A percentile compares a stretch with the other conserved stretches of the same genome.
Evolutionary conservation across 1,284 basidiomycete genomes (phyloP).

Genomic region (Phylloboletellus chloephorus): DNA sequence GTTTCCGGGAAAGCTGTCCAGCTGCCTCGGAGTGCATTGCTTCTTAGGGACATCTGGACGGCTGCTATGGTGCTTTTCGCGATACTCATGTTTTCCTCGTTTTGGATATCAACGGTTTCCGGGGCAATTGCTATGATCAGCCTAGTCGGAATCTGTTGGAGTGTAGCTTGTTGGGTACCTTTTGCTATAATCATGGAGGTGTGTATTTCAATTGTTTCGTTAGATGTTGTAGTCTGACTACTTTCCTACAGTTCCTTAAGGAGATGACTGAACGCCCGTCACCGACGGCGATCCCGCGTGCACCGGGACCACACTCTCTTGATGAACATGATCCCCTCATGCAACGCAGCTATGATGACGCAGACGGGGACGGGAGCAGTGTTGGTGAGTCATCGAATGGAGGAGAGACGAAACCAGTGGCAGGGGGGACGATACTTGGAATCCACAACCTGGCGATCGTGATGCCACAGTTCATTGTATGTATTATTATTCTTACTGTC

Average conservation of each 20-base stretch:
- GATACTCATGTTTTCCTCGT: constrained; percentile 73
- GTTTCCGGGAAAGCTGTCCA: constrained; percentile 64
- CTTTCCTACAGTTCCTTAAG: constrained; percentile 64
- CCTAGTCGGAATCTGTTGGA: constrained; percentile 89
- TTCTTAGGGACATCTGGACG: constrained; percentile 89
- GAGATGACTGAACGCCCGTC: constrained; percentile 48
- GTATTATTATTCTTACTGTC: constrained; percentile 28
- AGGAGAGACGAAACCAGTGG: constrained; percentile 50
- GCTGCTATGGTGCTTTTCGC: constrained; percentile 78
- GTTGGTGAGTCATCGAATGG: constrained; percentile 32
- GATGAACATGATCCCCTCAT: constrained; percentile 62
- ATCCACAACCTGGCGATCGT: constrained; percentile 96
- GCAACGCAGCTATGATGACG: constrained; percentile 46
- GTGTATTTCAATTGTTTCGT: constrained; percentile 16
- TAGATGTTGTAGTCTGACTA: constrained; percentile 2
- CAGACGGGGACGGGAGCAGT: constrained; percentile 41
- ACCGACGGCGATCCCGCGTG: neutral
- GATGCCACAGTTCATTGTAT: constrained; percentile 84
- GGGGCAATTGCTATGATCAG: constrained; percentile 79
- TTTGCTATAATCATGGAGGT: constrained; percentile 94
- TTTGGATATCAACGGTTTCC: constrained; percentile 71
- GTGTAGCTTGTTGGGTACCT: constrained; percentile 90
- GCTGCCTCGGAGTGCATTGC: constrained; percentile 81
- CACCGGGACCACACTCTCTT: constrained; percentile 3
- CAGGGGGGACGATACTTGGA: constrained; percentile 92